Base-by-base conservation (phyloP, 768 basidiomycete genomes). In the Leccinellum luteum region DNA sequence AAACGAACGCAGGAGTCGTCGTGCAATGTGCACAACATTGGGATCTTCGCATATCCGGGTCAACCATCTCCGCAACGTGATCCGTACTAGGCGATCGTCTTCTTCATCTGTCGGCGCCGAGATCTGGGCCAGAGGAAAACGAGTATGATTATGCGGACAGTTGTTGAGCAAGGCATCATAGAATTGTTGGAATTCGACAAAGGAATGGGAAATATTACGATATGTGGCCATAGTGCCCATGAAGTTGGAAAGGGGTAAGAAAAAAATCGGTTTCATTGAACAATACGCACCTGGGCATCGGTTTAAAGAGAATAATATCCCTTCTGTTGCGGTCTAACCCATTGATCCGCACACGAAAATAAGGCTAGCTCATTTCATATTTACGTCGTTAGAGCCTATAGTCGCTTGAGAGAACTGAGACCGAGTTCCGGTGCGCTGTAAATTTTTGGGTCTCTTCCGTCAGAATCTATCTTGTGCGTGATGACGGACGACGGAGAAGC, bases 41-140 rank as follows among this genome's bases (percentile, higher is more conserved):
- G 87, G 85, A 69, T 98, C 94, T 69, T 95, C 94, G 74, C 90
- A 96, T 31, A 98, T 85, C 55, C 97, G 79, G 12, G 91, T 86
- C 54, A 97, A 82, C 96, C 97, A 99, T 59, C 92, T 79, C 73
- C 98, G 97, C 21, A 98, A 79, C 83, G 95, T 93, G 59, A 95
- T 89, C 70, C 90, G 90, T 31, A 99, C 93, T 3, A 99, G 81
- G 19, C 97, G 83, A 71, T 98, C 97, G 72, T 99, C 97, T 74
- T 98, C 97, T 75, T 98, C 97, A 68, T 98, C 97, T 13, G 93
- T 94, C 25, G 93, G 89, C 3, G 97, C 97, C 13, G 95, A 98
- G 0, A 94, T 98, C 63, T 96, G 93, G 0, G 95, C 85, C 17
- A 98, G 81, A 1, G 97, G 97, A 14, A 99, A 4, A 97, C 97